Evolutionary conservation across 148 eudicot species (phyloP).

Genomic region (Rhododendron williamsianum): DNA sequence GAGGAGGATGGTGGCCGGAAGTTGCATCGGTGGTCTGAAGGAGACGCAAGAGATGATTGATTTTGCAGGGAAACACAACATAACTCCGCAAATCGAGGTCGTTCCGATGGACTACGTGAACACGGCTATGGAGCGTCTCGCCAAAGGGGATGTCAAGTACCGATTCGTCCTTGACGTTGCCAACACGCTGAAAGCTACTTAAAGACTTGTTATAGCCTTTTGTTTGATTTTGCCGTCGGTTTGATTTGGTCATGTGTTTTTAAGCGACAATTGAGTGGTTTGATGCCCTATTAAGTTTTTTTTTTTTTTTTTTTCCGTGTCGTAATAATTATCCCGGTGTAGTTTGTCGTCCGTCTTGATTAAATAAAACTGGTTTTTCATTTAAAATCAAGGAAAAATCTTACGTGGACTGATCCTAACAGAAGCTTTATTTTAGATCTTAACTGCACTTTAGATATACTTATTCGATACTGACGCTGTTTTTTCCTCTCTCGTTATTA

Average conservation of each 20-base stretch:
- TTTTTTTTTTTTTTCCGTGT: too few relatives aligned
- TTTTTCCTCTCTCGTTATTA: too few relatives aligned
- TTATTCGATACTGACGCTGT: too few relatives aligned
- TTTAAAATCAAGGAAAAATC: too few relatives aligned
- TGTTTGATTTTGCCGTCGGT: not conserved
- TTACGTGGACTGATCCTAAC: too few relatives aligned
- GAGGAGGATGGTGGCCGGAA: constrained; percentile 4
- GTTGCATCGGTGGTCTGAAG: not conserved
- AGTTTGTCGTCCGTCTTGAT: too few relatives aligned
- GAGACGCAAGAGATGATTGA: constrained; percentile 13
- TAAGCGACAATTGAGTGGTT: not conserved
- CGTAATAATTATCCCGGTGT: too few relatives aligned
- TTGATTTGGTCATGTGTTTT: too few relatives aligned
- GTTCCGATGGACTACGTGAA: constrained; percentile 5
- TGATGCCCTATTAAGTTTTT: not conserved
- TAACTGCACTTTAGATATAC: too few relatives aligned
- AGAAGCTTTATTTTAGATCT: too few relatives aligned
- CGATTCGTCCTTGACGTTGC: not conserved
- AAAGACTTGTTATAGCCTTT: not conserved
- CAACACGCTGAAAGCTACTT: not conserved
- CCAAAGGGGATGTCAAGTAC: not conserved
- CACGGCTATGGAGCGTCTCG: constrained; percentile 9
- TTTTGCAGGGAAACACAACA: not conserved
- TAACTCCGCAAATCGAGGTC: not conserved
- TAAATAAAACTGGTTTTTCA: too few relatives aligned